Conservation (phyloP, 2,329 filamentous ascomycete genomes). For the Aspergillus uvarum region DNA sequence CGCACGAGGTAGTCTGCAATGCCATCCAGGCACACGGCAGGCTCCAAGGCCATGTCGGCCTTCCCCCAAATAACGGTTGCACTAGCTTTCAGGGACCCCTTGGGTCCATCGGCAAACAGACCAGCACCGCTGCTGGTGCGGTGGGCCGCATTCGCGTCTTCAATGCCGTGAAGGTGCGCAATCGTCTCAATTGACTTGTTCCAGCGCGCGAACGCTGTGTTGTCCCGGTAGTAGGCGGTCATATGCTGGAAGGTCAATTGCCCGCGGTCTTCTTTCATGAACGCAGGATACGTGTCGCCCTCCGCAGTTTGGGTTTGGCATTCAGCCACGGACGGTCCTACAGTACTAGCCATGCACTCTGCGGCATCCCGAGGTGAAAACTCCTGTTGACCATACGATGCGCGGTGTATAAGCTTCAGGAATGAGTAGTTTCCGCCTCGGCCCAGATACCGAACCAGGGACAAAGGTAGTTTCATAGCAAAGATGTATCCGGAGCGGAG, state of each 20-base stretch:
- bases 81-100: constrained; percentile 51
- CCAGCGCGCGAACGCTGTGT: constrained; percentile 49
- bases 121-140: constrained; percentile 40
- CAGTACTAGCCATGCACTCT: constrained; percentile 51
- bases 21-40: constrained; percentile 51
- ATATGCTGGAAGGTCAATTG: constrained; percentile 52
- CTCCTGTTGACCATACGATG: constrained; percentile 36
- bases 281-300: constrained; percentile 41
- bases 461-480: constrained; percentile 51
- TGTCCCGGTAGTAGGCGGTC: constrained; percentile 56
- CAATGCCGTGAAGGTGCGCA: constrained; percentile 48
- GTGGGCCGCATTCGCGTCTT: constrained; percentile 30
- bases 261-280: constrained; percentile 41
- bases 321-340: constrained; percentile 53
- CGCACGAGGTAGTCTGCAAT: constrained; percentile 52
- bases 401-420: constrained; percentile 43
- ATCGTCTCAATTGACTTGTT: constrained; percentile 53
- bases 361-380: constrained; percentile 39
- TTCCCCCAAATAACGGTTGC: constrained; percentile 56
- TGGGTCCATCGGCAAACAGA: constrained; percentile 46
- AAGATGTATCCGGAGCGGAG: constrained; percentile 56
- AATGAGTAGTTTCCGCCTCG: constrained; percentile 53
- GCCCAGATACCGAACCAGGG: constrained; percentile 46
- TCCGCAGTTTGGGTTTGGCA: constrained; percentile 34
- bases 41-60: constrained; percentile 53